Percentiles rank a stretch among this genome's conserved stretches.
Evolutionary conservation across 106 monocot genomes (phyloP).

Genomic region (Dioscorea dumetorum): DNA sequence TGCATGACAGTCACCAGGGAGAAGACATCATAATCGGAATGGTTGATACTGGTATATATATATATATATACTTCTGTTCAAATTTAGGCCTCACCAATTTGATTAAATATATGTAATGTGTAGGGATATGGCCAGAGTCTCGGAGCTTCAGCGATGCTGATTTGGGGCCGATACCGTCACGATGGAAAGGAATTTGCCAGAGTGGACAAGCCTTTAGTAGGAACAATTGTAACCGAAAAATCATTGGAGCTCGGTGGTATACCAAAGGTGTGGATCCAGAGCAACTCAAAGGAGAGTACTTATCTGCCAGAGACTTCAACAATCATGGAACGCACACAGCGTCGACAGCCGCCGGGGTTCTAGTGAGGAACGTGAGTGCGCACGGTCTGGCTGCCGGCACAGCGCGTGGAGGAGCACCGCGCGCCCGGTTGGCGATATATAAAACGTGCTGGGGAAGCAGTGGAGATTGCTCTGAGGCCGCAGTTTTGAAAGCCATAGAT

Average conservation of each 20-base stretch:
- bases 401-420: constrained; percentile 34
- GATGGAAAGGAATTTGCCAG: constrained; percentile 38
- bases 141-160: constrained; percentile 21
- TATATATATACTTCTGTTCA: not conserved
- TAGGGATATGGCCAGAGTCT: constrained; percentile 48
- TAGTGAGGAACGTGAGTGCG: constrained; percentile 15
- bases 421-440: constrained; percentile 41
- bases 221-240: constrained; percentile 27
- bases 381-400: constrained; percentile 16
- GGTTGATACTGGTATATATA: constrained; percentile 15
- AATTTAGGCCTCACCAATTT: not conserved
- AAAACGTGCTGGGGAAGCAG: constrained; percentile 28
- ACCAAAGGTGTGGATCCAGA: not conserved
- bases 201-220: constrained; percentile 8
- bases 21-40: constrained; percentile 25
- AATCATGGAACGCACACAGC: constrained; percentile 59
- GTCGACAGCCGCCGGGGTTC: constrained; percentile 21
- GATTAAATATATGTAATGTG: not conserved
- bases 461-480: constrained; percentile 2
- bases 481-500: constrained; percentile 31
- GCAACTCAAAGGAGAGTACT: constrained; percentile 3
- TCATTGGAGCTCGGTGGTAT: constrained; percentile 41
- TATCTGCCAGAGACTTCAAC: constrained; percentile 19
- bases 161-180: constrained; percentile 14
- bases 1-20: constrained; percentile 12